Conservation (phyloP, 306 rosid species). For the Castanea sativa region DNA sequence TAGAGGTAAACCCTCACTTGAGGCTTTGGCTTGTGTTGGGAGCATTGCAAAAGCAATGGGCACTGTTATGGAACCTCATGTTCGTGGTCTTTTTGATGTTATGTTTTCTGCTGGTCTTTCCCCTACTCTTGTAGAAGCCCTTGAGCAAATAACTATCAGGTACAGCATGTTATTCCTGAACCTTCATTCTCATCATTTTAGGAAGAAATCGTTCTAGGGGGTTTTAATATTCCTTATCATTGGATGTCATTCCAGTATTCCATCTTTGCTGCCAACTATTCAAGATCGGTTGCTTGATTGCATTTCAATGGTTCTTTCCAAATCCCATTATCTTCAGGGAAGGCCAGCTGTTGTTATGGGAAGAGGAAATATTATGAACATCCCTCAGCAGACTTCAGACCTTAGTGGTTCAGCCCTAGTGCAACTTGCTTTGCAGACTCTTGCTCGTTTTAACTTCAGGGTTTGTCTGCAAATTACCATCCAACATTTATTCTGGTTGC, state of each 20-base stretch:
- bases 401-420: slow-evolving; percentile 68
- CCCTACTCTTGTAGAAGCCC: slow-evolving; percentile 82
- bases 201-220: slow-evolving; percentile 9
- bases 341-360: slow-evolving; percentile 51
- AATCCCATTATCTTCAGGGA: slow-evolving; percentile 70
- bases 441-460: slow-evolving; percentile 92
- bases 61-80: slow-evolving; percentile 79
- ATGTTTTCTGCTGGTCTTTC: slow-evolving; percentile 95
- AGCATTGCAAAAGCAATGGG: slow-evolving; percentile 98
- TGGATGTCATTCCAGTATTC: slow-evolving; percentile 59
- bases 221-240: slow-evolving; percentile 2
- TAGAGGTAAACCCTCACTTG: slow-evolving; percentile 89
- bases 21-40: slow-evolving; percentile 99
- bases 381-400: slow-evolving; percentile 73
- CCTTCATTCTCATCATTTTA: neutral
- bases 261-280: slow-evolving; percentile 83
- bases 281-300: slow-evolving; percentile 90
- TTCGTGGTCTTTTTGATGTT: slow-evolving; percentile 85
- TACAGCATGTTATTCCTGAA: slow-evolving; percentile 20
- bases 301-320: slow-evolving; percentile 89
- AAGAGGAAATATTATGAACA: slow-evolving; percentile 54
- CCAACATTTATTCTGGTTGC: slow-evolving; percentile 11
- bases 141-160: slow-evolving; percentile 81
- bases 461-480: slow-evolving; percentile 37
- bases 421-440: slow-evolving; percentile 95